phyloP scores from a whole-genome alignment of 495 filamentous ascomycete genomes.

The Copromyces sp. region DNA sequence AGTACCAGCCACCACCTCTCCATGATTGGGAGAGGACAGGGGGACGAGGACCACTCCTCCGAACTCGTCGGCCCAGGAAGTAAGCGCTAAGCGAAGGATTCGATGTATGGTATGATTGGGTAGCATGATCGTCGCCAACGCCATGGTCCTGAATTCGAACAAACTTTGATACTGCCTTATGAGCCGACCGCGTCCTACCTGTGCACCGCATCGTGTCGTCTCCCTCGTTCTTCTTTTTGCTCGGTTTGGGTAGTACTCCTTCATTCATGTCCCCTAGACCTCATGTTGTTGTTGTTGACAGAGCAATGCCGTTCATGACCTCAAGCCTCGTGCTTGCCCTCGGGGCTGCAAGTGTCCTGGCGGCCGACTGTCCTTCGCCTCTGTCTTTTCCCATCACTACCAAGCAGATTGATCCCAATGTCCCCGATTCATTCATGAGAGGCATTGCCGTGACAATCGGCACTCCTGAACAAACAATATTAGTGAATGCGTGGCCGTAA shows the following conservation, averaged over 20 bases:
- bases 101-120: background rate
- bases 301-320: background rate
- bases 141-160: background rate
- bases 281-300: background rate
- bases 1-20: background rate
- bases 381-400: constrained; percentile 13
- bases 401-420: constrained; percentile 4
- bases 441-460: constrained; percentile 11
- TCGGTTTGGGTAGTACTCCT: background rate
- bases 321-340: background rate
- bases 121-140: background rate
- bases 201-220: background rate
- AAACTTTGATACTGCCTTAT: background rate
- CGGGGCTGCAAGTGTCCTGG: background rate
- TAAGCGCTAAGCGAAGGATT: background rate
- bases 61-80: background rate
- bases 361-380: background rate
- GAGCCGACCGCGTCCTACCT: background rate
- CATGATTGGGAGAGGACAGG: background rate
- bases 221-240: background rate
- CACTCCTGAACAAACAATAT: constrained; percentile 13
- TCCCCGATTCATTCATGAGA: constrained; percentile 15
- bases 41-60: too few species aligned
- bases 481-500: constrained; percentile 15
- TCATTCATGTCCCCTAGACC: background rate